These are phyloP conservation scores for Trichoderma endophyticum DNA, from an alignment of 2,329 filamentous ascomycete genomes.

Conservation along the genomic window DNA sequence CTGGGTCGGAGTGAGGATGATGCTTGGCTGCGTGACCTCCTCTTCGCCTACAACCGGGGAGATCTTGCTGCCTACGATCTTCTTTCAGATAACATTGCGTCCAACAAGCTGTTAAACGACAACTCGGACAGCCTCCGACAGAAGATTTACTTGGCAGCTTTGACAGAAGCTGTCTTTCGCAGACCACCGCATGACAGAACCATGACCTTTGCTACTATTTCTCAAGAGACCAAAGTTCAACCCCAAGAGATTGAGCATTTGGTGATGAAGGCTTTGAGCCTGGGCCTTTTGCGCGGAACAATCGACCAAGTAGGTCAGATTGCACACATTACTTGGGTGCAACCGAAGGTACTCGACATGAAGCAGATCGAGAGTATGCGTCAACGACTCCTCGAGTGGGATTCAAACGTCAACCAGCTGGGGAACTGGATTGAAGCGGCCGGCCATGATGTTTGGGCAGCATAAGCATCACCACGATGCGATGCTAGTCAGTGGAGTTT, in stretches of 20 bases:
- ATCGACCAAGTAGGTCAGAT: constrained; percentile 96
- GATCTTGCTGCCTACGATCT: constrained; percentile 85
- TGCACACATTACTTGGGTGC: constrained; percentile 96
- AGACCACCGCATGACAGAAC: constrained; percentile 92
- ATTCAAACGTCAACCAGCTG: constrained; percentile 89
- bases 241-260: constrained; percentile 93
- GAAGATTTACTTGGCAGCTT: constrained; percentile 94
- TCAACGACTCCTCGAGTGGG: constrained; percentile 85
- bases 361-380: constrained; percentile 93
- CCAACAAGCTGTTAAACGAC: constrained; percentile 73
- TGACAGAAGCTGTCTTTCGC: constrained; percentile 95
- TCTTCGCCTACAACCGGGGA: constrained; percentile 96
- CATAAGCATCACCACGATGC: constrained; percentile 44
- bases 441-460: constrained; percentile 94
- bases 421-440: constrained; percentile 96
- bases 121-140: constrained; percentile 85
- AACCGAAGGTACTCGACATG: constrained; percentile 96
- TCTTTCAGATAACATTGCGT: constrained; percentile 74
- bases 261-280: constrained; percentile 97
- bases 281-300: constrained; percentile 83
- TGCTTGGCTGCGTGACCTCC: constrained; percentile 88
- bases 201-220: constrained; percentile 87
- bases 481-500: not conserved
- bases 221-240: constrained; percentile 86
- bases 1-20: constrained; percentile 67